phyloP scores from a whole-genome alignment of 208 protist genomes.

The Angomonas deanei region DNA sequence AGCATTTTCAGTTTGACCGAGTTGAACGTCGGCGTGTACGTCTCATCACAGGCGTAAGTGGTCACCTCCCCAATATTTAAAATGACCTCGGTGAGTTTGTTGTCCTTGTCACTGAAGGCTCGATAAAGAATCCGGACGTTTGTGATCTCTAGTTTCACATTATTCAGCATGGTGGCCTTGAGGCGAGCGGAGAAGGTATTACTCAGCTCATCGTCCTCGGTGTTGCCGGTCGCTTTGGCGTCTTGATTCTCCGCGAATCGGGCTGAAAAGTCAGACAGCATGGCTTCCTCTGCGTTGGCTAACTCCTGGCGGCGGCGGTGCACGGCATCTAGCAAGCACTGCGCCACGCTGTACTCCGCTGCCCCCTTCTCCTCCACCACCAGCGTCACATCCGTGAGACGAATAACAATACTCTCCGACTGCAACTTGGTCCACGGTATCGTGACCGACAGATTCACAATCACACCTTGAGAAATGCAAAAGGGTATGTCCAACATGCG shows the following conservation, averaged over 20 bases:
- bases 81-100: neutral
- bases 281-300: constrained; percentile 29
- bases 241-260: neutral
- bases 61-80: constrained; percentile 32
- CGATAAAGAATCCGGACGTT: constrained; percentile 50
- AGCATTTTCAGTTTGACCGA: constrained; percentile 26
- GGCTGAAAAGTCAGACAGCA: constrained; percentile 21
- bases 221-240: neutral
- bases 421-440: constrained; percentile 77
- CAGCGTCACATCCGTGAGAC: constrained; percentile 39
- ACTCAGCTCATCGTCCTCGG: constrained; percentile 16
- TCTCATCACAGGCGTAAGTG: constrained; percentile 51
- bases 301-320: constrained; percentile 43
- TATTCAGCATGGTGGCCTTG: constrained; percentile 74
- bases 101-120: neutral
- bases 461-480: constrained; percentile 49
- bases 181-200: constrained; percentile 67
- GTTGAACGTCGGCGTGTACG: constrained; percentile 42
- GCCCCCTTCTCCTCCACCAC: constrained; percentile 53
- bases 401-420: constrained; percentile 65
- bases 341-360: constrained; percentile 37
- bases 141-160: constrained; percentile 57
- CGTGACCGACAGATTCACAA: constrained; percentile 56
- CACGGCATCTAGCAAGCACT: constrained; percentile 37
- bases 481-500: constrained; percentile 51